These are phyloP conservation scores for Musa balbisiana DNA, from an alignment of 202 grass and related monocot genomes.

Conservation along the genomic window DNA sequence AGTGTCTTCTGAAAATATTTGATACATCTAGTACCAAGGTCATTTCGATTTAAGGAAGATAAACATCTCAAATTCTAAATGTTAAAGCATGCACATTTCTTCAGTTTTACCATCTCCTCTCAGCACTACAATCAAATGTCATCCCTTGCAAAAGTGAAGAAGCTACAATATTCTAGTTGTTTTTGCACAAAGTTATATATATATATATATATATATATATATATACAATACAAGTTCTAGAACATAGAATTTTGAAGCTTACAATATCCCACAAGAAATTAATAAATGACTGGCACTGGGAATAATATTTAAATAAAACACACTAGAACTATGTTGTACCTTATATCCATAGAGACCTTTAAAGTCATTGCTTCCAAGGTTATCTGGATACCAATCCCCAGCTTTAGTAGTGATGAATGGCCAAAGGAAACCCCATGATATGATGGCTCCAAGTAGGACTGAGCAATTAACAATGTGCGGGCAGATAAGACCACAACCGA, in stretches of 20 bases:
- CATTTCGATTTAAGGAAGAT: too few species aligned
- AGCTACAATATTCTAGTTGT: not conserved
- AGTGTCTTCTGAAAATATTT: too few species aligned
- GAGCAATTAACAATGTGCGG: slow-evolving; percentile 97
- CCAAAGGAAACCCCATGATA: slow-evolving; percentile 98
- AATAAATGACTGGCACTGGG: too few species aligned
- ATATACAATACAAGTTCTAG: not conserved
- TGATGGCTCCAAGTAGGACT: slow-evolving; percentile 78
- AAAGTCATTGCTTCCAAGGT: slow-evolving; percentile 78
- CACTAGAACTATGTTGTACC: slow-evolving; percentile 27
- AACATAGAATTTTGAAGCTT: not conserved
- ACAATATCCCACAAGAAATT: not conserved
- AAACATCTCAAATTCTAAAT: too few species aligned
- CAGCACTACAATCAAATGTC: too few species aligned
- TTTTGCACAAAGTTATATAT: not conserved
- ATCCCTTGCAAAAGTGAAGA: too few species aligned
- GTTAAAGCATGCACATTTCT: too few species aligned
- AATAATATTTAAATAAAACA: not conserved
- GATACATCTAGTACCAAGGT: too few species aligned
- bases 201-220: not conserved
- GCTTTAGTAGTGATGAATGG: slow-evolving; percentile 76
- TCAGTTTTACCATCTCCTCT: too few species aligned
- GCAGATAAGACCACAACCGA: slow-evolving; percentile 93
- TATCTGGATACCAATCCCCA: slow-evolving; percentile 83
- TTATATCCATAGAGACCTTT: slow-evolving; percentile 96